phyloP scores from a whole-genome alignment of 192 early-diverging fungal genomes.

The Dissophora globulifera region DNA sequence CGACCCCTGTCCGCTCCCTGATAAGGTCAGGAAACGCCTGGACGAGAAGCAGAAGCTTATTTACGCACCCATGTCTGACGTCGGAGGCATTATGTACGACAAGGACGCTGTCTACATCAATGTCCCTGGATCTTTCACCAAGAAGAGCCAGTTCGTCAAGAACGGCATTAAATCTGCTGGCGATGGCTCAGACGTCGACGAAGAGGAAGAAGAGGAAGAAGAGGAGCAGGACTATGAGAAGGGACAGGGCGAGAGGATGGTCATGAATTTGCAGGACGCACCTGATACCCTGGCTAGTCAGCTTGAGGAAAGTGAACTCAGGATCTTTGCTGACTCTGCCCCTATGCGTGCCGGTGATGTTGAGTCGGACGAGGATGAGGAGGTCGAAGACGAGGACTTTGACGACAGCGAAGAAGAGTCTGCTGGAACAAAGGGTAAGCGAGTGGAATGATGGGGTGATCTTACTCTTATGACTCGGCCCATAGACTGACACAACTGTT shows the following conservation, averaged over 20 bases:
- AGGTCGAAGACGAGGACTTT: slow-evolving; percentile 57
- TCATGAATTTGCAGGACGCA: slow-evolving; percentile 91
- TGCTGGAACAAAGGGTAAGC: slow-evolving; percentile 56
- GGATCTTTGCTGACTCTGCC: slow-evolving; percentile 74
- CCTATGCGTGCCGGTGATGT: slow-evolving; percentile 61
- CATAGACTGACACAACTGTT: no score
- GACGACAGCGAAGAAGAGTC: slow-evolving; percentile 56
- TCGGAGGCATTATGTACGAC: slow-evolving; percentile 98
- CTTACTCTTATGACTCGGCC: no score
- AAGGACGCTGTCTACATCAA: slow-evolving; percentile 99
- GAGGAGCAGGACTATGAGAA: slow-evolving; percentile 63
- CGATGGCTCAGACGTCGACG: slow-evolving; percentile 36
- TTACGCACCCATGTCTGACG: slow-evolving; percentile 98
- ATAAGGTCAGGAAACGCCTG: slow-evolving; percentile 89
- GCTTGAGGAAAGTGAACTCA: slow-evolving; percentile 71
- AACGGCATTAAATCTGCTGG: slow-evolving; percentile 49
- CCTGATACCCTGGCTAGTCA: slow-evolving; percentile 76
- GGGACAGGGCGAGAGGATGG: slow-evolving; percentile 89
- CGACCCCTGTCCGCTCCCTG: slow-evolving; percentile 98
- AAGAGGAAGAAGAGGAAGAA: slow-evolving; percentile 47
- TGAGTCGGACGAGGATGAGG: slow-evolving; percentile 54
- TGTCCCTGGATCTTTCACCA: slow-evolving; percentile 86
- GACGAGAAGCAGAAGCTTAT: slow-evolving; percentile 96
- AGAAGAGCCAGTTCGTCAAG: slow-evolving; percentile 60
- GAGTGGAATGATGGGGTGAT: no score